These are phyloP conservation scores for Neofusicoccum parvum DNA, from an alignment of 2,329 filamentous ascomycete genomes.

Conservation along the genomic window DNA sequence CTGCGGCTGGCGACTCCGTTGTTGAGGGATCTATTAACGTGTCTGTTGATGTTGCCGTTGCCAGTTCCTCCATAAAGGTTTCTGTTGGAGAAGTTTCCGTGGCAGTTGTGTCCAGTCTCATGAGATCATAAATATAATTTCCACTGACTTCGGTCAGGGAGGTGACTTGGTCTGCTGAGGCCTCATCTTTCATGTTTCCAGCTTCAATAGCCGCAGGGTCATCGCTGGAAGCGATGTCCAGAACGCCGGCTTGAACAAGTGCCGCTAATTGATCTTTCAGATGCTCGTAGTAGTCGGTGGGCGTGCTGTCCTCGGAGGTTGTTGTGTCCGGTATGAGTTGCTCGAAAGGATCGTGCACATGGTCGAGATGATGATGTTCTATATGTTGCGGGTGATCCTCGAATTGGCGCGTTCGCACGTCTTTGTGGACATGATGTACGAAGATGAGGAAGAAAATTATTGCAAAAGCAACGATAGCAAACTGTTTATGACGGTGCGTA, in stretches of 20 bases:
- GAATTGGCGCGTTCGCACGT: not conserved
- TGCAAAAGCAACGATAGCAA: not conserved
- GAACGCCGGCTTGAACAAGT: not conserved
- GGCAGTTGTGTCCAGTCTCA: not conserved
- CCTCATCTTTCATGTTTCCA: not conserved
- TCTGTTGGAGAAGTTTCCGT: too few relatives aligned
- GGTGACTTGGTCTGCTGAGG: not conserved
- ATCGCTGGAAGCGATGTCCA: not conserved
- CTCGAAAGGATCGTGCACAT: not conserved
- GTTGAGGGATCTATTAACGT: not conserved
- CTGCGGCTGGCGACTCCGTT: not conserved
- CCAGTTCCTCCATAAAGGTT: too few relatives aligned
- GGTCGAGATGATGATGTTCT: not conserved
- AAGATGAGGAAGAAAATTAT: not conserved
- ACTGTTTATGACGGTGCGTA: conserved; percentile 1
- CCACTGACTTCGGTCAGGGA: not conserved
- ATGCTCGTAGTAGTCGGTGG: not conserved
- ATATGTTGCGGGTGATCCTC: not conserved
- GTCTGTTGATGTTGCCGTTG: not conserved
- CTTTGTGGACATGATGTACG: not conserved
- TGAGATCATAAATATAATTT: not conserved
- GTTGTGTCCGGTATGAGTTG: not conserved
- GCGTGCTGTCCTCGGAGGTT: not conserved
- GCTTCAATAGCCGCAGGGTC: not conserved
- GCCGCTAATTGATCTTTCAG: not conserved